Evolutionary conservation across 495 filamentous ascomycete species (phyloP), one percentile per base, ranked within the genome.

Genomic region (Penicillium pancosmium): DNA sequence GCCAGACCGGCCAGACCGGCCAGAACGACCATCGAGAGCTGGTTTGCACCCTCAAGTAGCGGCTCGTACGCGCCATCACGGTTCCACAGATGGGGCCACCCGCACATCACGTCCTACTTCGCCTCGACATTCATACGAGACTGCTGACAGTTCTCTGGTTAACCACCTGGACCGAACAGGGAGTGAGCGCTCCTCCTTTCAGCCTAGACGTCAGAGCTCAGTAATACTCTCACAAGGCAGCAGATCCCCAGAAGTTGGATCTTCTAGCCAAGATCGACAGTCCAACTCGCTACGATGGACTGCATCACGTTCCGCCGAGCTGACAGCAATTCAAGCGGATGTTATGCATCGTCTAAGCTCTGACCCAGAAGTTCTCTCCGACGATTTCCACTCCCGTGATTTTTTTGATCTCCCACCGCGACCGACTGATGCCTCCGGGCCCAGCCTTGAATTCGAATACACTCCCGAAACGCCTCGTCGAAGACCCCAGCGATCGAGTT

Each of bases 131-230:
- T 54, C 51, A 40, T 66, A 69, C 34, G 69, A 72, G 18, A 36
- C 62, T 21, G 56, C 66, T 52, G 66, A 68, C 36, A 43, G 63
- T 18, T 57, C 63, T n/a, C 75, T 70, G n/a, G 72, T 71, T 34
- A 61, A 57, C 25, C 68, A 77, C 44, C 41, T 64, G 41, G 61
- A 56, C 40, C 75, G 65, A 34, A 54, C 54, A 18, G 62, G 60
- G 35, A 15, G 62, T 31, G 68, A 75, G 23, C 71, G 74, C 12
- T 61, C 66, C 18, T 75, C 66, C 13, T 75, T 66, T 52, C 72
- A 72, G 41, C 68, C 73, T n/a, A 69, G 77, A 55, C 80, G 78
- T 15, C 77, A 71, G 44, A 70, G 66, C 43, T 79, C 81, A n/a
- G 67, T 80, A 19, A 69, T 82, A 43, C 68, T 78, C 31, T 75